A percentile compares a stretch with the other conserved stretches of the same genome.
phyloP scores from a whole-genome alignment of 352 stramenopile genomes.

The Globisporangium middletonii region DNA sequence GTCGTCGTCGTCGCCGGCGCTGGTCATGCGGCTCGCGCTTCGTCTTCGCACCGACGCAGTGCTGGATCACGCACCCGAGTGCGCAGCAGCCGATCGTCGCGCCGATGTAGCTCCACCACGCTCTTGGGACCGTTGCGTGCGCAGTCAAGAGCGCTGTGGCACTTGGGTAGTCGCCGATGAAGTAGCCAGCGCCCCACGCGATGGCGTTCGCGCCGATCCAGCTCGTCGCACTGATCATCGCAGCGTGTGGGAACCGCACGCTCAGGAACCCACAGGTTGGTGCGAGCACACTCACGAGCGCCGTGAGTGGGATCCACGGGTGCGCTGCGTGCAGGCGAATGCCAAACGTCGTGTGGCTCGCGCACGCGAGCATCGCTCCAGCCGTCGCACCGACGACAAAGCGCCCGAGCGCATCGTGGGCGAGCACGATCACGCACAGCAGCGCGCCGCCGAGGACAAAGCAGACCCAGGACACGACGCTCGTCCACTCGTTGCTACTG shows the following conservation, averaged over 20 bases:
- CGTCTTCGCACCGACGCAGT: background rate
- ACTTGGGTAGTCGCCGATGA: slow-evolving; percentile 27
- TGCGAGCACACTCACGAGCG: slow-evolving; percentile 1
- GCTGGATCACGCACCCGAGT: slow-evolving; percentile 23
- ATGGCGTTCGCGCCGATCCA: slow-evolving; percentile 25
- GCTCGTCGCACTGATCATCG: slow-evolving; percentile 21
- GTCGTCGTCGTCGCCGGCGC: background rate
- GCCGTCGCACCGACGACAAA: slow-evolving; percentile 29
- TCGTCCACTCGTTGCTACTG: slow-evolving; percentile 12
- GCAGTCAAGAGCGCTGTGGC: slow-evolving; percentile 8
- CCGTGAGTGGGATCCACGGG: background rate
- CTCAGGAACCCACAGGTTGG: slow-evolving; percentile 1
- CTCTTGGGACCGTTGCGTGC: slow-evolving; percentile 13
- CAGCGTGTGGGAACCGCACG: background rate
- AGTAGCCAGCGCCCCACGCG: slow-evolving; percentile 24
- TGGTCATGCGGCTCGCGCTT: background rate
- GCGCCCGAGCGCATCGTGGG: slow-evolving; percentile 10
- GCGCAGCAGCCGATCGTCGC: slow-evolving; percentile 16
- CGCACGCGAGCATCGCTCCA: slow-evolving; percentile 26
- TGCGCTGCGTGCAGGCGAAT: slow-evolving; percentile 18
- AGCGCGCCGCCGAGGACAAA: slow-evolving; percentile 32
- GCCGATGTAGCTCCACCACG: slow-evolving; percentile 29
- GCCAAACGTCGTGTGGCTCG: slow-evolving; percentile 25
- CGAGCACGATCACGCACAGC: slow-evolving; percentile 21
- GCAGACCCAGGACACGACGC: slow-evolving; percentile 27